Evolutionary conservation across 2,329 filamentous ascomycete genomes (phyloP).

Genomic region (Sporothrix protearum): DNA sequence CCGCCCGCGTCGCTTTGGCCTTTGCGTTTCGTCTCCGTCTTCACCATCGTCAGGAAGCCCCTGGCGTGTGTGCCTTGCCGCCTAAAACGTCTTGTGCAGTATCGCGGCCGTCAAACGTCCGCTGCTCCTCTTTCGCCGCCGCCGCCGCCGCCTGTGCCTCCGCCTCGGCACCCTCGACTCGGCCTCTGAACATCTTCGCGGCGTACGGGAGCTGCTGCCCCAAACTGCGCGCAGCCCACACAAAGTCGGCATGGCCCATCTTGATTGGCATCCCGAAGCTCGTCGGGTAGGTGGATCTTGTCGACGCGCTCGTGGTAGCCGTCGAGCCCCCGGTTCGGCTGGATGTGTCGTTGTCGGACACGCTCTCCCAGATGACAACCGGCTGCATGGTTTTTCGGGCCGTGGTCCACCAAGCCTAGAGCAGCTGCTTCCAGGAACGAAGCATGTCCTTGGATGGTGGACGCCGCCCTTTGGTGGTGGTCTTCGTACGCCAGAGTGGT

Average conservation of each 20-base stretch:
- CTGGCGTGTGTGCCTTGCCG: neutral
- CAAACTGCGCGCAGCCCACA: neutral
- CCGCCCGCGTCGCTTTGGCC: neutral
- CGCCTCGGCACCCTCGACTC: neutral
- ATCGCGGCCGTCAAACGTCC: neutral
- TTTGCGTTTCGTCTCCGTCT: neutral
- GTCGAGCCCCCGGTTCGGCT: constrained; percentile 18
- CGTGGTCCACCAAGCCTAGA: constrained; percentile 21
- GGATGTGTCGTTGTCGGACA: constrained; percentile 22
- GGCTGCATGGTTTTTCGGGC: constrained; percentile 17
- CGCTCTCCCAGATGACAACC: constrained; percentile 15
- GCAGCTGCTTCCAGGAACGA: constrained; percentile 26
- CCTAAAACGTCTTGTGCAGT: neutral
- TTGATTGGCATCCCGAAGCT: constrained; percentile 18
- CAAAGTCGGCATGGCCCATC: constrained; percentile 10
- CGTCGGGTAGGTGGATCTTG: constrained; percentile 16
- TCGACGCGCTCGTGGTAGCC: constrained; percentile 15
- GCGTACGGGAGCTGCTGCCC: constrained; percentile 19
- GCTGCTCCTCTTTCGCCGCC: neutral
- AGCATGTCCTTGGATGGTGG: constrained; percentile 27
- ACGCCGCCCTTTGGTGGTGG: constrained; percentile 16
- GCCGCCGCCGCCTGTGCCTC: neutral
- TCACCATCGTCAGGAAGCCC: neutral
- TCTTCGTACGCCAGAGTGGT: neutral
- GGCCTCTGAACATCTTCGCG: neutral